These are phyloP conservation scores for Termitomyces sp. DNA, from an alignment of 768 basidiomycete species.

Conservation along the genomic window DNA sequence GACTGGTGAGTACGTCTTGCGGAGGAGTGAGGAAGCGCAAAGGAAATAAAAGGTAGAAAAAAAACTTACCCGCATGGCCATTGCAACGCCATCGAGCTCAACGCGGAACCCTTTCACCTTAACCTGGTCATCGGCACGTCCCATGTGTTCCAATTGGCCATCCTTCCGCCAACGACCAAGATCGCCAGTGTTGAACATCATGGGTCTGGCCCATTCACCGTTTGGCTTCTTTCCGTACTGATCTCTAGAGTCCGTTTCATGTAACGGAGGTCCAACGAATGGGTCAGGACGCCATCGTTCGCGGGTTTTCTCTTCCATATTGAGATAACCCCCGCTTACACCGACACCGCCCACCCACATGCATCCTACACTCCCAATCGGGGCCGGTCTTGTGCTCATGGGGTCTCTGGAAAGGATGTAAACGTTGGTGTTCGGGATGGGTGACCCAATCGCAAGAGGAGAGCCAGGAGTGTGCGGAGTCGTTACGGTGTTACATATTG, in stretches of 20 bases:
- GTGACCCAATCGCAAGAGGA: conserved; percentile 40
- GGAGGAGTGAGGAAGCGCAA: not conserved
- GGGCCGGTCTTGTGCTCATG: conserved; percentile 22
- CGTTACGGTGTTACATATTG: conserved; percentile 47
- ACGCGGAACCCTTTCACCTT: conserved; percentile 66
- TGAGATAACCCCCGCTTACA: conserved; percentile 50
- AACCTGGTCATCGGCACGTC: conserved; percentile 59
- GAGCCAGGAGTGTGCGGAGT: conserved; percentile 35
- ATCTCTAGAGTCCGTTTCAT: conserved; percentile 26
- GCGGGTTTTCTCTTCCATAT: conserved; percentile 47
- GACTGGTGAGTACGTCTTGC: conserved; percentile 6
- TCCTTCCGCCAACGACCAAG: conserved; percentile 49
- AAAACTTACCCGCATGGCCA: conserved; percentile 47
- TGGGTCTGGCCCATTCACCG: conserved; percentile 18
- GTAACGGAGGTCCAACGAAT: conserved; percentile 30
- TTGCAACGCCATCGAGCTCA: conserved; percentile 57
- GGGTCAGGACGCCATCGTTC: conserved; percentile 49
- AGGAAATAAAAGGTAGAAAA: too few species aligned
- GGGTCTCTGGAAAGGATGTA: conserved; percentile 32
- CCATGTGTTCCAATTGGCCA: conserved; percentile 53
- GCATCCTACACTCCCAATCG: conserved; percentile 32
- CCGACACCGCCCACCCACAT: conserved; percentile 68
- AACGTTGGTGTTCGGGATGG: conserved; percentile 46
- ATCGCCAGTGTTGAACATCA: conserved; percentile 66
- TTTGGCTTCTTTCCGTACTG: conserved; percentile 4